Evolutionary conservation across 352 stramenopile genomes (phyloP).

Genomic region (Phytopythium delawarense): DNA sequence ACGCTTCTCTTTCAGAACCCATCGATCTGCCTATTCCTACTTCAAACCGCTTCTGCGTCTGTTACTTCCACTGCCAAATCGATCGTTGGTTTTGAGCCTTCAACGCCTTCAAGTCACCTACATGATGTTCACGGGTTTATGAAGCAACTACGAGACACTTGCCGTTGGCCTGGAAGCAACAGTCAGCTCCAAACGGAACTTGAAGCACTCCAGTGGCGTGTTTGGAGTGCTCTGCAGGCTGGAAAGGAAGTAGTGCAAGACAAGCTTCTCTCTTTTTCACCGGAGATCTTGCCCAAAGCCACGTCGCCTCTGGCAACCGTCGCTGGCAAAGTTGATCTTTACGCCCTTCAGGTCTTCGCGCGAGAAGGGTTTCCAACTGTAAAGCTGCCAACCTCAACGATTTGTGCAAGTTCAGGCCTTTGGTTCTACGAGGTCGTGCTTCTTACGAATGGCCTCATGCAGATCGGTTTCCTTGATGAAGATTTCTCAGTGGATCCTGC

Average conservation of each 20-base stretch:
- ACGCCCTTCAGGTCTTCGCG: constrained; percentile 46
- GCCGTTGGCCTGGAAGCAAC: neutral
- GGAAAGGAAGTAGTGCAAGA: neutral
- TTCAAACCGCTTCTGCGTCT: constrained; percentile 21
- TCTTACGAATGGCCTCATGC: constrained; percentile 88
- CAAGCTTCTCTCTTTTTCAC: neutral
- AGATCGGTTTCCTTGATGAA: constrained; percentile 92
- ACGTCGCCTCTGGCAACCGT: constrained; percentile 40
- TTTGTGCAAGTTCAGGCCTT: constrained; percentile 53
- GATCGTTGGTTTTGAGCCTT: constrained; percentile 6
- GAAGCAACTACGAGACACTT: neutral
- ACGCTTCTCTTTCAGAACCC: constrained; percentile 8
- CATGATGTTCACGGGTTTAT: neutral
- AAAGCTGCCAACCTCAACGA: constrained; percentile 33
- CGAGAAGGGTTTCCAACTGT: constrained; percentile 83
- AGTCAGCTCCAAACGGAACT: constrained; percentile 14
- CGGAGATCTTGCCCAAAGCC: neutral
- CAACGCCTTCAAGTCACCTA: neutral
- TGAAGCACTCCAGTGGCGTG: constrained; percentile 28
- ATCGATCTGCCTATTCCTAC: constrained; percentile 11
- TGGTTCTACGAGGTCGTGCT: constrained; percentile 92
- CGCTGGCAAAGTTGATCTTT: constrained; percentile 66
- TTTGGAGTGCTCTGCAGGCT: neutral
- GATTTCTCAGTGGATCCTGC: constrained; percentile 80
- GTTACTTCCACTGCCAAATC: constrained; percentile 10